Base-by-base conservation (phyloP, 805 yeast genomes). In the Ogataea parapolymorpha region DNA sequence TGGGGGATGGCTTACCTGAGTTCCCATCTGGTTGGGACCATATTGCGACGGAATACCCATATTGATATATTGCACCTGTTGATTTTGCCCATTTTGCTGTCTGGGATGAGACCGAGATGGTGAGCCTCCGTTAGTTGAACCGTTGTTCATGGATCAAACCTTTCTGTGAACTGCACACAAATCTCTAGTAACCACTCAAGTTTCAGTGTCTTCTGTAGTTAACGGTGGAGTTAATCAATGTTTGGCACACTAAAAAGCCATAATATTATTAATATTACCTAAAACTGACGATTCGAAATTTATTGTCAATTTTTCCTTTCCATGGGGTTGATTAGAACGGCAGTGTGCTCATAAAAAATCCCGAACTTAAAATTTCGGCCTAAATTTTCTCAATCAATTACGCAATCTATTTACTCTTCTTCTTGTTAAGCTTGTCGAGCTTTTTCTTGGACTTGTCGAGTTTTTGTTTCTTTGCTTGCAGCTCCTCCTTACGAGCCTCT, bases 401-500 rank as follows among this genome's bases (percentile, higher is more conserved):
- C 26, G 13, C 15, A 27, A 27, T 30, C 30, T 39, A 32, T 32
- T 15, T 26, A 26, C 8, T 28, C 26, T 33, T 28, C 23, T 29
- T 39, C 29, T 39, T 39, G 20, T 6, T 33, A 20, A 35, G 32
- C 36, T 40, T 35, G 35, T 30, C 32, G 20, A 44, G 32, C 41
- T 44, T 32, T 17, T 26, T 36, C 62, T 82, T 79, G 55, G 80
- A 72, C 74, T 84, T 82, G 36, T 77, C 80, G 41, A 88, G 68
- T 61, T 77, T 80, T 65, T 77, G 77, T 66, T 74, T 82, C 78
- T 85, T 85, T 65, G 76, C 74, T 56, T 75, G 71, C 62, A 85
- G 71, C 39, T 72, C 76, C 43, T 82, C 84, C 56, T 79, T 78
- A 67, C 91, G 80, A 38, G 74, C 74, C 58, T 85, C 88, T 70